Percentiles rank a stretch among this genome's conserved stretches.
Evolutionary conservation across 2,329 filamentous ascomycete genomes (phyloP).

Genomic region (Albophoma yamanashiensis): DNA sequence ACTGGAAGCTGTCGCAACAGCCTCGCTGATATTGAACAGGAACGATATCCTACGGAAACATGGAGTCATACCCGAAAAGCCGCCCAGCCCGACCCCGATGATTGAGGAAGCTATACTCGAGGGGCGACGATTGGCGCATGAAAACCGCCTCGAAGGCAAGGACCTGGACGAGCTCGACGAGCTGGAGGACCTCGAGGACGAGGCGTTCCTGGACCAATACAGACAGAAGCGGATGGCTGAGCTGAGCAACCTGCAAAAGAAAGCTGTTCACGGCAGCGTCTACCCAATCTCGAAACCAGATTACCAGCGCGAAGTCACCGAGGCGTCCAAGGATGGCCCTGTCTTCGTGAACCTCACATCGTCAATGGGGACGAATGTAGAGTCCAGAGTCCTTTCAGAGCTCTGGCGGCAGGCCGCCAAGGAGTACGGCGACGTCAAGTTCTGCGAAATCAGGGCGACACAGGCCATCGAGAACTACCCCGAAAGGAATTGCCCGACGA

Average conservation of each 20-base stretch:
- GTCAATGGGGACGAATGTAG: constrained; percentile 65
- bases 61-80: constrained; percentile 94
- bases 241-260: constrained; percentile 61
- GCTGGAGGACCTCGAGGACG: constrained; percentile 92
- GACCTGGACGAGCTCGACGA: constrained; percentile 89
- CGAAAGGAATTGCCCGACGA: constrained; percentile 87
- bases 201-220: constrained; percentile 81
- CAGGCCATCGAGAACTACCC: constrained; percentile 96
- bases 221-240: constrained; percentile 80
- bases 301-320: constrained; percentile 83
- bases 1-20: constrained; percentile 5
- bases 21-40: constrained; percentile 40
- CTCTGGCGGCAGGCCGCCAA: constrained; percentile 75
- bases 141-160: constrained; percentile 88
- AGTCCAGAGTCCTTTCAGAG: constrained; percentile 74
- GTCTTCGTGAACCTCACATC: constrained; percentile 77
- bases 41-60: constrained; percentile 98
- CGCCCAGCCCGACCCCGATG: constrained; percentile 86
- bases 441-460: constrained; percentile 86
- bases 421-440: constrained; percentile 92
- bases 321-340: constrained; percentile 61
- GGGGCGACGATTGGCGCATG: constrained; percentile 72
- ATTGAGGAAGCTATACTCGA: constrained; percentile 90
- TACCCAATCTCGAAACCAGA: constrained; percentile 93
- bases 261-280: constrained; percentile 76